phyloP scores from a whole-genome alignment of 1,284 basidiomycete species.

The Heterobasidion occidentale region DNA sequence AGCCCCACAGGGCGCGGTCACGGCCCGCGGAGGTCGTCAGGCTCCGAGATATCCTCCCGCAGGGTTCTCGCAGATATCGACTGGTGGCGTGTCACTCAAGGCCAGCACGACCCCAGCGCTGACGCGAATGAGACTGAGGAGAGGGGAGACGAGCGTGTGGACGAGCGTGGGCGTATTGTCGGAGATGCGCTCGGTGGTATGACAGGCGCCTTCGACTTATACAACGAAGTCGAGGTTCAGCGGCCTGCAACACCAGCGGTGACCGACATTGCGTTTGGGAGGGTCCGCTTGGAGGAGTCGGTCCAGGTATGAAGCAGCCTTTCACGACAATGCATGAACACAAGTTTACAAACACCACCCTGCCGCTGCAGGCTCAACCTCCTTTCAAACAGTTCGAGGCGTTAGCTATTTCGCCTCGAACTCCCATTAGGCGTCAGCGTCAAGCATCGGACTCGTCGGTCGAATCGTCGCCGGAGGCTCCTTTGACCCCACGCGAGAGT shows the following conservation, averaged over 20 bases:
- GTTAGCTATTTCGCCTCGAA: slow-evolving; percentile 44
- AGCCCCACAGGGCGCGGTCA: slow-evolving; percentile 21
- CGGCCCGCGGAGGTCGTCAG: slow-evolving; percentile 51
- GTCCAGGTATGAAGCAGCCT: slow-evolving; percentile 6
- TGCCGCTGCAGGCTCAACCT: slow-evolving; percentile 14
- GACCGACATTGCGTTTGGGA: slow-evolving; percentile 1
- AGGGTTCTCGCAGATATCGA: slow-evolving; percentile 76
- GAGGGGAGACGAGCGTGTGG: slow-evolving; percentile 1
- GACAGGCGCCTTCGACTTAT: slow-evolving; percentile 8
- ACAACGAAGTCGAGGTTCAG: slow-evolving; percentile 10
- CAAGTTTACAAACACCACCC: slow-evolving; percentile 8
- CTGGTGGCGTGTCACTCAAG: slow-evolving; percentile 73
- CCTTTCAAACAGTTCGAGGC: slow-evolving; percentile 38
- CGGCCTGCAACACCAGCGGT: slow-evolving; percentile 10
- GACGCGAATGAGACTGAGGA: slow-evolving; percentile 6
- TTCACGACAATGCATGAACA: neutral
- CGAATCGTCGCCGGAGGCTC: slow-evolving; percentile 48
- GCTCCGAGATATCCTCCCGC: slow-evolving; percentile 51
- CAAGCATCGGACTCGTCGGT: slow-evolving; percentile 35
- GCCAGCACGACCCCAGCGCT: slow-evolving; percentile 41
- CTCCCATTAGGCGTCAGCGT: slow-evolving; percentile 32
- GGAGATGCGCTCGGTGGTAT: neutral
- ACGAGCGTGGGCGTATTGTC: neutral
- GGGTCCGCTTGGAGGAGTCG: slow-evolving; percentile 2
- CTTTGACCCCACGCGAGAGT: slow-evolving; percentile 33